These are phyloP conservation scores for Hypoxylon sp. DNA, from an alignment of 2,329 filamentous ascomycete genomes.

Conservation along the genomic window DNA sequence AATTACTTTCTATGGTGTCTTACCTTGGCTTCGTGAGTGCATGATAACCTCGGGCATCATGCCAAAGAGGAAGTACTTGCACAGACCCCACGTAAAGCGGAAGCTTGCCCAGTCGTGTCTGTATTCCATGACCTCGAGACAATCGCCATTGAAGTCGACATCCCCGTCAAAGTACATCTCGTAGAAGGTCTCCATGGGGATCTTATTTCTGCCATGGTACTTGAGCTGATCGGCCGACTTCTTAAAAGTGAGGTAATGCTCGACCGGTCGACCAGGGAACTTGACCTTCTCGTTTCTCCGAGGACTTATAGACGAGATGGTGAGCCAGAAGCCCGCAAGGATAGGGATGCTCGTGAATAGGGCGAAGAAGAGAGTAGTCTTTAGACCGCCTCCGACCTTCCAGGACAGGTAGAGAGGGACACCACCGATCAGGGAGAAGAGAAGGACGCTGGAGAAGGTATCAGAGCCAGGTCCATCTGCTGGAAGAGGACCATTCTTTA, in stretches of 20 bases:
- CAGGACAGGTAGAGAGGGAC: constrained; percentile 84
- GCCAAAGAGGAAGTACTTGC: constrained; percentile 86
- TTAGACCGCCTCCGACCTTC: constrained; percentile 83
- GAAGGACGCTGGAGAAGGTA: constrained; percentile 83
- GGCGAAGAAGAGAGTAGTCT: constrained; percentile 88
- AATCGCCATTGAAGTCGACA: constrained; percentile 94
- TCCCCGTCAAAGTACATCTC: constrained; percentile 98
- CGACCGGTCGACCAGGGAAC: constrained; percentile 84
- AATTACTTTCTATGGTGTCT: constrained; percentile 32
- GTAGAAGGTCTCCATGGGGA: constrained; percentile 92
- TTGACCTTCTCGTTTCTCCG: constrained; percentile 93
- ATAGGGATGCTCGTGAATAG: constrained; percentile 82
- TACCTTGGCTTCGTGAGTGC: constrained; percentile 89
- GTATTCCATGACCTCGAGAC: constrained; percentile 88
- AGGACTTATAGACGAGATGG: constrained; percentile 81
- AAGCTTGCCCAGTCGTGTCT: constrained; percentile 98
- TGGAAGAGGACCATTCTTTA: constrained; percentile 93
- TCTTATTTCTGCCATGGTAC: constrained; percentile 81
- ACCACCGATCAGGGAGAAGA: constrained; percentile 73
- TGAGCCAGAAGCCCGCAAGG: constrained; percentile 81
- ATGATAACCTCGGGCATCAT: constrained; percentile 92
- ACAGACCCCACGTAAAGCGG: constrained; percentile 84
- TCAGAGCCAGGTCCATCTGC: constrained; percentile 87
- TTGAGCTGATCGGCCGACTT: constrained; percentile 66
- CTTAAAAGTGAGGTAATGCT: constrained; percentile 90